Conservation (phyloP, 495 filamentous ascomycete species). For the Tetracladium marchalianum region DNA sequence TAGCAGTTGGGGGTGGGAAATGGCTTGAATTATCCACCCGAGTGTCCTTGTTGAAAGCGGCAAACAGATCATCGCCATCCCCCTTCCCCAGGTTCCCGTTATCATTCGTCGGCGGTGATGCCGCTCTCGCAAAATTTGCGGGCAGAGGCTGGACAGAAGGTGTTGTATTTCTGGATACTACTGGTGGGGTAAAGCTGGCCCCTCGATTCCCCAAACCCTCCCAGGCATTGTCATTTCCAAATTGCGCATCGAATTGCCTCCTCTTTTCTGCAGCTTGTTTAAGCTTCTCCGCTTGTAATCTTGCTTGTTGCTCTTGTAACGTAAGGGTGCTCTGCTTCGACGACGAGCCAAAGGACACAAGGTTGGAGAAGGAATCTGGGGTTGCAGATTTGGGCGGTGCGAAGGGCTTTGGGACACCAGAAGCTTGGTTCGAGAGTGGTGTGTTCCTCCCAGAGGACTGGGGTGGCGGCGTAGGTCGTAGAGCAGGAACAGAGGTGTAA, state of each 20-base stretch:
- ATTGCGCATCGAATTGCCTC: slow-evolving; percentile 60
- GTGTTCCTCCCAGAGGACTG: slow-evolving; percentile 29
- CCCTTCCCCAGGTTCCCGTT: slow-evolving; percentile 12
- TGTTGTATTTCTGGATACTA: slow-evolving; percentile 14
- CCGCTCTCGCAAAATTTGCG: slow-evolving; percentile 14
- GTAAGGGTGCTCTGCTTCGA: slow-evolving; percentile 53
- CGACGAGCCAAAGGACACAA: slow-evolving; percentile 61
- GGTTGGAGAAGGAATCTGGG: slow-evolving; percentile 81
- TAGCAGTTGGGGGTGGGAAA: slow-evolving; percentile 43
- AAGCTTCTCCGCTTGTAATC: slow-evolving; percentile 64
- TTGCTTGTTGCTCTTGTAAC: slow-evolving; percentile 76
- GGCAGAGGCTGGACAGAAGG: slow-evolving; percentile 11
- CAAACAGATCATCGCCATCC: slow-evolving; percentile 48
- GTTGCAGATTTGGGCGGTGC: slow-evolving; percentile 47
- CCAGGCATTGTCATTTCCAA: slow-evolving; percentile 64
- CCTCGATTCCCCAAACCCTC: slow-evolving; percentile 45
- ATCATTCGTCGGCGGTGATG: slow-evolving; percentile 17
- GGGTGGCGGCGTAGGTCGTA: slow-evolving; percentile 52
- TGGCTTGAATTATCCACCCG: slow-evolving; percentile 50
- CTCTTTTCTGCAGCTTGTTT: slow-evolving; percentile 64
- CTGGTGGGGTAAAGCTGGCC: slow-evolving; percentile 9
- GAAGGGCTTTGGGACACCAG: slow-evolving; percentile 36
- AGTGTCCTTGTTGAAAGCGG: slow-evolving; percentile 47
- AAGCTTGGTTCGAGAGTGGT: slow-evolving; percentile 15
- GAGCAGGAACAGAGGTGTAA: slow-evolving; percentile 35